Conservation (phyloP, 2,329 filamentous ascomycete species). For the Monosporascus sp. region DNA sequence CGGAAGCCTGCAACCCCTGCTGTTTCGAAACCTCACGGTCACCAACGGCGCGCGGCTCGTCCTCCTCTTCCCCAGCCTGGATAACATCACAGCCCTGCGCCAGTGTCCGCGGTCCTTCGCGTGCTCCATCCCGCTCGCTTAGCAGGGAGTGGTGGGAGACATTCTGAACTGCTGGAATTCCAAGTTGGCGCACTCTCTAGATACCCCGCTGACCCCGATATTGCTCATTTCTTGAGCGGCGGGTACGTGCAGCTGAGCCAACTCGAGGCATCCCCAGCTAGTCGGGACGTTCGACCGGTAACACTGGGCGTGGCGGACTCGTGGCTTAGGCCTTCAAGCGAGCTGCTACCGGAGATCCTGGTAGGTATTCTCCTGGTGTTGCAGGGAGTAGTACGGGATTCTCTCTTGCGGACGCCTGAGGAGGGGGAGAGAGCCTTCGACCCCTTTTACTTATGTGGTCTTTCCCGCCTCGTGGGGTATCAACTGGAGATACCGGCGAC, state of each 20-base stretch:
- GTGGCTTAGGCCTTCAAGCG: not conserved
- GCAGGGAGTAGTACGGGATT: not conserved
- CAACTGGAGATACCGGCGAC: not conserved
- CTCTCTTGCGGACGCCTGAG: not conserved
- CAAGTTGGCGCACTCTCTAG: not conserved
- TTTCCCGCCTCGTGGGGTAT: too few relatives aligned
- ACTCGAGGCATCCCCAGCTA: not conserved
- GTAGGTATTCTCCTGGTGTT: not conserved
- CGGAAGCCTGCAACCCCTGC: not conserved
- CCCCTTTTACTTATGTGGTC: not conserved
- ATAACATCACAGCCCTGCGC: not conserved
- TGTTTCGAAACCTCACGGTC: not conserved
- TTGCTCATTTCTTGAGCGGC: not conserved
- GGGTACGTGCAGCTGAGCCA: not conserved
- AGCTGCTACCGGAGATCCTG: not conserved
- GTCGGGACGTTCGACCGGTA: not conserved
- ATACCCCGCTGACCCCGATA: not conserved
- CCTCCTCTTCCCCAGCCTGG: not conserved
- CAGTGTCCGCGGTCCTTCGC: not conserved
- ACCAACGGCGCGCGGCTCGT: not conserved
- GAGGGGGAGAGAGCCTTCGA: not conserved
- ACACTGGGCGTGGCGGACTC: not conserved
- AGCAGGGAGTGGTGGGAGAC: not conserved
- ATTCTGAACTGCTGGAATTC: not conserved
- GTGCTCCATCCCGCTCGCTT: not conserved